Percentiles rank a stretch among this genome's conserved stretches.
These are phyloP conservation scores for Nemania sp. DNA, from an alignment of 2,329 filamentous ascomycete species.

Conservation along the genomic window DNA sequence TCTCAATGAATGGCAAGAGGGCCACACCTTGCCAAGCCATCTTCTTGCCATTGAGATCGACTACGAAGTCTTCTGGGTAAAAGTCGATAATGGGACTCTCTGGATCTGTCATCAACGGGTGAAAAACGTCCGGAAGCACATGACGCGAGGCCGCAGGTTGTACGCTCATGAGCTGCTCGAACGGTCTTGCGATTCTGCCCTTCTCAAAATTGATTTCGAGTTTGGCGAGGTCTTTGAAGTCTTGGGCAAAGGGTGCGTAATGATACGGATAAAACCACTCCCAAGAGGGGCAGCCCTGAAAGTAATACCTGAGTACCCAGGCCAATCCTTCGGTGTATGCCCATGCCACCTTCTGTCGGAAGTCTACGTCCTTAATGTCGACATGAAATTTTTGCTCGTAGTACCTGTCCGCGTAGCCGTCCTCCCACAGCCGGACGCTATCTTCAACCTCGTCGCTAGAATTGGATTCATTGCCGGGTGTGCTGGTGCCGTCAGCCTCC, in stretches of 20 bases:
- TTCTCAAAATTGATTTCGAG: conserved; percentile 83
- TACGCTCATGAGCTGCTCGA: conserved; percentile 98
- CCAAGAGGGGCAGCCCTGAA: conserved; percentile 97
- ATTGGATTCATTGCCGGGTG: conserved; percentile 62
- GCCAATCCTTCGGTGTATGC: conserved; percentile 94
- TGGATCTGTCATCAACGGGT: conserved; percentile 84
- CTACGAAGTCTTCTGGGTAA: conserved; percentile 90
- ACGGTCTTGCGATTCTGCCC: conserved; percentile 84
- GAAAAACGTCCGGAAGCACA: conserved; percentile 85
- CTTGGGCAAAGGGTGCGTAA: conserved; percentile 95
- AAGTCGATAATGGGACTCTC: conserved; percentile 96
- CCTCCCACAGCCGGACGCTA: conserved; percentile 89
- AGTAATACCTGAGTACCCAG: conserved; percentile 97
- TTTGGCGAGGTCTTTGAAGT: conserved; percentile 83
- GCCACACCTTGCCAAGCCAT: conserved; percentile 98
- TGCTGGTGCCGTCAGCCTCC: conserved; percentile 59
- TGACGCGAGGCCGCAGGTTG: conserved; percentile 91
- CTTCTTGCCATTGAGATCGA: conserved; percentile 97
- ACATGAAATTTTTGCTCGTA: conserved; percentile 96
- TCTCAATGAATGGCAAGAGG: conserved; percentile 93
- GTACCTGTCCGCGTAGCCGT: conserved; percentile 92
- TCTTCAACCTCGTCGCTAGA: conserved; percentile 70
- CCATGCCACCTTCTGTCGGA: conserved; percentile 84
- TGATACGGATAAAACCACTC: conserved; percentile 99
- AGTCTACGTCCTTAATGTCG: conserved; percentile 77